Base-by-base conservation (phyloP, 2,329 filamentous ascomycete genomes). In the Ascochyta rabiei region DNA sequence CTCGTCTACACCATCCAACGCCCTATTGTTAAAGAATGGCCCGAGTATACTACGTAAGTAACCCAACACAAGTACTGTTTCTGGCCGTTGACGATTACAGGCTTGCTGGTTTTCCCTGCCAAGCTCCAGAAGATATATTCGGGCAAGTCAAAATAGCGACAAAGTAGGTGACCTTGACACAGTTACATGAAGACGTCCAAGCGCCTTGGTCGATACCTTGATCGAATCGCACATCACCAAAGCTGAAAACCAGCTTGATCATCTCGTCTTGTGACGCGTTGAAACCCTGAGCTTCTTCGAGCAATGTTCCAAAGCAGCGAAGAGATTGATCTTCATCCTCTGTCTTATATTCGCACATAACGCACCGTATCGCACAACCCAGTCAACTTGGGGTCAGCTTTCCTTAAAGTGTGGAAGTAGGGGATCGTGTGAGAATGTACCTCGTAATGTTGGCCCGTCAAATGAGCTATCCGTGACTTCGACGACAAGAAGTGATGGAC, bases 191-290 rank as follows among this genome's bases (percentile, higher is more conserved):
- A 0, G 78, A 79, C 3, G 64, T 69, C 79, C 80, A 83, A 12
- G 43, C 31, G 4, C 64, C 40, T 2, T 39, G 13, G 7, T 19
- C 15, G 13, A 57, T 48, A 1, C 78, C 78, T 0, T 53, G 0
- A 57, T 86, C 69, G 63, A 87, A 86, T 39, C 86, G 82, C 84
- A 86, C 86, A 64, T 86, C 84, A 39, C 76, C 81, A 62, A 86
- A 86, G 30, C 86, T 80, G 62, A 87, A 86, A 15, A 87, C 66
- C 4, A 81, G 80, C 72, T 85, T 85, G 15, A 86, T 79, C 83
- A 87, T 86, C 34, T 86, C 79, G 48, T 84, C 81, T 34, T 76
- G 79, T 58, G 28, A n/a, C 18, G 15, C 3, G 6, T 23, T 19
- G 4, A 3, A 19, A n/a, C 1, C 7, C 74, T 77, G 30, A 86